Conservation (phyloP, 2,329 filamentous ascomycete genomes). For the Trichoderma arundinaceum region DNA sequence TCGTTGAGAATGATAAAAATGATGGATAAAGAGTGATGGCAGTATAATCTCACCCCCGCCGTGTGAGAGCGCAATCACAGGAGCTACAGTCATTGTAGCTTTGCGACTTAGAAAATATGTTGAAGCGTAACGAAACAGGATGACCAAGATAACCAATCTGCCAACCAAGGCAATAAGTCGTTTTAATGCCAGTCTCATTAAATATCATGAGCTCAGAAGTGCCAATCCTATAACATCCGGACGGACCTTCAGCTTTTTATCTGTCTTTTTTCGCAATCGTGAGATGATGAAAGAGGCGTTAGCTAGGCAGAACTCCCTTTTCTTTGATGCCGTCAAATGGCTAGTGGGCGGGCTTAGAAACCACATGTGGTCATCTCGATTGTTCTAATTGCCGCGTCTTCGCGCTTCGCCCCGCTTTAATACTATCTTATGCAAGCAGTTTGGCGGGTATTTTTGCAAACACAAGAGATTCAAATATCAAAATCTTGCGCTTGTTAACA, state of each 20-base stretch:
- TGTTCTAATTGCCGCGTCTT: slow-evolving; percentile 9
- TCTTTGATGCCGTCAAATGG: neutral
- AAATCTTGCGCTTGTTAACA: slow-evolving; percentile 7
- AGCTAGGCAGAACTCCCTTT: neutral
- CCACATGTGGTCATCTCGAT: neutral
- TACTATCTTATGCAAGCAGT: neutral
- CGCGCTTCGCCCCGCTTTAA: slow-evolving; percentile 7
- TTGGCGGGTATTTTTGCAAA: neutral
- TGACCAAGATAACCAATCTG: slow-evolving; percentile 17
- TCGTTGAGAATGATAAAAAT: no score
- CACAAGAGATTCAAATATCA: neutral
- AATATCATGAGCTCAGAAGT: neutral
- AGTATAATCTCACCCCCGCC: slow-evolving; percentile 49
- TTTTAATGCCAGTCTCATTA: slow-evolving; percentile 33
- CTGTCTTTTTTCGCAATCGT: neutral
- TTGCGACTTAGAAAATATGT: slow-evolving; percentile 29
- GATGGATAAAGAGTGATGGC: neutral
- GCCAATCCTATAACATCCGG: neutral
- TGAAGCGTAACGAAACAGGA: slow-evolving; percentile 29
- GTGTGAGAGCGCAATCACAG: slow-evolving; percentile 57
- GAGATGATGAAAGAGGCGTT: neutral
- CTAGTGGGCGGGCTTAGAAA: neutral
- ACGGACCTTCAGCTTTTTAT: slow-evolving; percentile 1
- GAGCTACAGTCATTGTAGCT: slow-evolving; percentile 48
- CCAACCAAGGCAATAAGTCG: slow-evolving; percentile 19